phyloP scores from a whole-genome alignment of 1,284 basidiomycete species.

The Ceraceosorus guamensis region DNA sequence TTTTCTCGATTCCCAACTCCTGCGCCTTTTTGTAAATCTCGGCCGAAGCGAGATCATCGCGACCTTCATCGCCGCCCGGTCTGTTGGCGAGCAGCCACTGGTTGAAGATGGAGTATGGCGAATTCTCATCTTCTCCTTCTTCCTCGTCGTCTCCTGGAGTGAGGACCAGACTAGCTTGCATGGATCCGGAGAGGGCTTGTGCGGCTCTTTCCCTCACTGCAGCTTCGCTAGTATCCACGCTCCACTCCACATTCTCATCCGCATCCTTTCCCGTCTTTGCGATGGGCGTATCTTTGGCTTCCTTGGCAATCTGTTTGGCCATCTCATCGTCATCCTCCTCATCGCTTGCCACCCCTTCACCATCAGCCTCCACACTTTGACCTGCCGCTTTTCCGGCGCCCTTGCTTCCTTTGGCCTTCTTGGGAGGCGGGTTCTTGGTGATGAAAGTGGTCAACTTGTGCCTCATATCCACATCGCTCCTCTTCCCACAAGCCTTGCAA shows the following conservation, averaged over 20 bases:
- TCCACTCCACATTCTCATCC: constrained; percentile 68
- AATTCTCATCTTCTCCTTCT: constrained; percentile 58
- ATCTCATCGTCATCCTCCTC: constrained; percentile 50
- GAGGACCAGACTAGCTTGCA: constrained; percentile 56
- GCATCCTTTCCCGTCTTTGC: constrained; percentile 55
- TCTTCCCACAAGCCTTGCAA: constrained; percentile 96
- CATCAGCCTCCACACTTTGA: constrained; percentile 59
- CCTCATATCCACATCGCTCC: constrained; percentile 86
- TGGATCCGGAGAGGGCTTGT: constrained; percentile 61
- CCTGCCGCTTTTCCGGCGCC: constrained; percentile 53
- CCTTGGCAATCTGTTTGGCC: constrained; percentile 55
- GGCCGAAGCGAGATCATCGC: constrained; percentile 52
- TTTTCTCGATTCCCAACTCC: constrained; percentile 86
- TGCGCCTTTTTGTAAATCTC: constrained; percentile 82
- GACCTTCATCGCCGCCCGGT: constrained; percentile 50
- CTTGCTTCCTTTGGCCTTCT: constrained; percentile 52
- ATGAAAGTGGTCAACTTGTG: constrained; percentile 97
- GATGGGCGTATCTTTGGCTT: constrained; percentile 46
- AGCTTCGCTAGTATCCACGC: constrained; percentile 80
- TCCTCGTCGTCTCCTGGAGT: constrained; percentile 61
- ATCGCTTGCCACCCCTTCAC: no score
- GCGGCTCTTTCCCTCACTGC: constrained; percentile 80
- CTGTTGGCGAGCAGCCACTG: constrained; percentile 78
- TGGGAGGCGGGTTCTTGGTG: constrained; percentile 84
- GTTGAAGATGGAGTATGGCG: constrained; percentile 73